Conservation (phyloP, 2,329 filamentous ascomycete species). For the Dactylellina sp. region DNA sequence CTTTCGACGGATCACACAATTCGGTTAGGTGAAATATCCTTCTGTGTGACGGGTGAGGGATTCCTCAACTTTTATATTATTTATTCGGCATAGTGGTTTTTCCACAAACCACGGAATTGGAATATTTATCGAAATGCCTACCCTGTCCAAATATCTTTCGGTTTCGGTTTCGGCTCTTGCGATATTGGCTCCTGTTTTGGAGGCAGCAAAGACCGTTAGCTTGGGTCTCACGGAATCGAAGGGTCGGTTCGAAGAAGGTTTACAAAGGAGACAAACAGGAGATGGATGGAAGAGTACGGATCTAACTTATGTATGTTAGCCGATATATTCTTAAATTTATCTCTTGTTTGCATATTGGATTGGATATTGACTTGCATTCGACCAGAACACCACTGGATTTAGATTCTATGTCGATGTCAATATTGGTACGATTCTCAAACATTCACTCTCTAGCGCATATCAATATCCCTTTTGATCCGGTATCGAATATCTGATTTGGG, state of each 20-base stretch:
- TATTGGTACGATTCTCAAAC: conserved; percentile 18
- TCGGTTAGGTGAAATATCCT: background rate
- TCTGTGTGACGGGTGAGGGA: too few relatives aligned
- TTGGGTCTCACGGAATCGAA: conserved; percentile 22
- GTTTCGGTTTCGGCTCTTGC: background rate
- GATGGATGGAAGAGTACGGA: conserved; percentile 25
- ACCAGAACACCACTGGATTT: conserved; percentile 18
- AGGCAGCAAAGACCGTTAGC: conserved; percentile 12
- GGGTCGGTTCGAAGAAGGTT: background rate
- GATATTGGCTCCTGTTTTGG: conserved; percentile 3
- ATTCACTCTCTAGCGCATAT: too few relatives aligned
- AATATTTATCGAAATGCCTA: background rate
- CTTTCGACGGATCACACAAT: background rate
- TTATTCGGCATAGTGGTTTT: background rate
- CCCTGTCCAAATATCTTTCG: conserved; percentile 2
- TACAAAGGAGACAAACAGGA: conserved; percentile 12
- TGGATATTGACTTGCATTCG: background rate
- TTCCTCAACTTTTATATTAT: too few relatives aligned
- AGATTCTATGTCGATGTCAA: conserved; percentile 30
- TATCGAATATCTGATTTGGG: background rate
- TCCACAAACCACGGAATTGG: background rate
- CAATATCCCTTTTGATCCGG: background rate
- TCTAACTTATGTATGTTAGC: conserved; percentile 42
- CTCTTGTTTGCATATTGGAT: background rate
- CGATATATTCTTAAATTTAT: background rate